Conservation (phyloP, 306 rosid species). For the Ceratonia siliqua region DNA sequence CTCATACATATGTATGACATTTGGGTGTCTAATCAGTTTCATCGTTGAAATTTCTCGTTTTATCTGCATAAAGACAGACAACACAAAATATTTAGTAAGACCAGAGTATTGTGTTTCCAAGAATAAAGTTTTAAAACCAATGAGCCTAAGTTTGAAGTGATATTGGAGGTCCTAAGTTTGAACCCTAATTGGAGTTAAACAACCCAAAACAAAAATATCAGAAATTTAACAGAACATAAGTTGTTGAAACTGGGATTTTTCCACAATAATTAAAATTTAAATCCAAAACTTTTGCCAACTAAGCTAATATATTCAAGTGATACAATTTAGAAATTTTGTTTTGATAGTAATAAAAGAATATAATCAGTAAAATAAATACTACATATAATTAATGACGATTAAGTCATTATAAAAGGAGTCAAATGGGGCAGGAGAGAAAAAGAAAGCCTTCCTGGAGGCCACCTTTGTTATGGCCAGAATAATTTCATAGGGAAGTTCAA, state of each 20-base stretch:
- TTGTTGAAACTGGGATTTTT: conserved; percentile 2
- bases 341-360: not conserved
- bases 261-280: not conserved
- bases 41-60: conserved; percentile 95
- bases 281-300: not conserved
- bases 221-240: conserved; percentile 6
- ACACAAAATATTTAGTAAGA: conserved; percentile 14
- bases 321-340: not conserved
- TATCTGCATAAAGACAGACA: conserved; percentile 59
- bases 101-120: not conserved
- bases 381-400: not conserved
- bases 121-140: not conserved
- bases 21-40: conserved; percentile 92
- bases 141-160: too few relatives aligned
- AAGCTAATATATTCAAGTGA: conserved; percentile 3
- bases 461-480: not conserved
- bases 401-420: not conserved
- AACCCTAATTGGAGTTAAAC: too few relatives aligned
- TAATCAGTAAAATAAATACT: not conserved
- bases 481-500: not conserved
- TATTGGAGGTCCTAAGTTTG: too few relatives aligned
- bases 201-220: too few relatives aligned
- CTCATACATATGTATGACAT: conserved; percentile 92
- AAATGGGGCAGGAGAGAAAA: not conserved
- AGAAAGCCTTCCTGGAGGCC: not conserved